Evolutionary conservation across 495 filamentous ascomycete genomes (phyloP).

Genomic region (Daldinia decipiens): DNA sequence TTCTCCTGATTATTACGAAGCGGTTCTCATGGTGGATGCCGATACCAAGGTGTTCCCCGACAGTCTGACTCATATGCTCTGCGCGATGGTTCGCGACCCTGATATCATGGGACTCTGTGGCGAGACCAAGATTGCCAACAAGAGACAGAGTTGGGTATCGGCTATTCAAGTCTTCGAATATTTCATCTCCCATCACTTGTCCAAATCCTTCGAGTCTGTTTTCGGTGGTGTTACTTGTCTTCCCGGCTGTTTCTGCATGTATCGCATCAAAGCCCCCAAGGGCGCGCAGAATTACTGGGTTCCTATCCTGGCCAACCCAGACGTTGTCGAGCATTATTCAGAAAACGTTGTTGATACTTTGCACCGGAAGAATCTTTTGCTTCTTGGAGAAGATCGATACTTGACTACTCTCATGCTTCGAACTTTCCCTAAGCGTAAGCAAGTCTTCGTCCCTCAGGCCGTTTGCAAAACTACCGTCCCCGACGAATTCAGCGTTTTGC

Average conservation of each 20-base stretch:
- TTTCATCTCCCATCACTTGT: conserved; percentile 97
- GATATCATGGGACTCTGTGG: conserved; percentile 99
- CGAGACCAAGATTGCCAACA: conserved; percentile 99
- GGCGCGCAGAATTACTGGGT: conserved; percentile 99
- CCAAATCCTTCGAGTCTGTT: conserved; percentile 97
- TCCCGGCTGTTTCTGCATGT: conserved; percentile 99
- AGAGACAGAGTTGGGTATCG: conserved; percentile 90
- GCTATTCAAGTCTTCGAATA: conserved; percentile 99
- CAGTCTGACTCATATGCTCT: conserved; percentile 97
- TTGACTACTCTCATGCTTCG: conserved; percentile 96
- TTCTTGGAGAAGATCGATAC: conserved; percentile 97
- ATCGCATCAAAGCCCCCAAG: conserved; percentile 98
- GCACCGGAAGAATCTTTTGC: conserved; percentile 96
- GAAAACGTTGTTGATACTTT: conserved; percentile 99
- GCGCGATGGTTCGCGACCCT: conserved; percentile 98
- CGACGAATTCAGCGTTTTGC: conserved; percentile 88
- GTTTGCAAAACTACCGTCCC: conserved; percentile 99
- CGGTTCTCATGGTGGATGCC: conserved; percentile 98
- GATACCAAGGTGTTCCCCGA: conserved; percentile 99
- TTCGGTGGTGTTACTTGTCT: conserved; percentile 99
- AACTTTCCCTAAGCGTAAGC: conserved; percentile 99
- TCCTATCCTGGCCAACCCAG: conserved; percentile 96
- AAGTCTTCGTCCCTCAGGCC: conserved; percentile 97
- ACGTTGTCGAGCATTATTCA: conserved; percentile 98
- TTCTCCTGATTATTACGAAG: conserved; percentile 95